Conservation (phyloP, 768 basidiomycete genomes). For the Cyclocybe cylindracea region DNA sequence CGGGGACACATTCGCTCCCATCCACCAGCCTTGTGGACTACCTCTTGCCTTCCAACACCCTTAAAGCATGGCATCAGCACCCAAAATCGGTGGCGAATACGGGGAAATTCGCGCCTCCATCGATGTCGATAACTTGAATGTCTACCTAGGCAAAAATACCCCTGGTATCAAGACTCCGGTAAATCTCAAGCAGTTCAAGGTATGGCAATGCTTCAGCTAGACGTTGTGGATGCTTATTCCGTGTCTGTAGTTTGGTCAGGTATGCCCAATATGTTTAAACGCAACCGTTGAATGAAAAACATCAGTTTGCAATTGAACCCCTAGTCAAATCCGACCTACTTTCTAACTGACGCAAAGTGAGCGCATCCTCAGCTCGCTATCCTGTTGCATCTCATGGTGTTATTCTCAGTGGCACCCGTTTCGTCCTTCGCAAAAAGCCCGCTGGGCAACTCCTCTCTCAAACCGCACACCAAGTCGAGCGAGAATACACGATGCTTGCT, state of each 20-base stretch:
- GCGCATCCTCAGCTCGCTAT: constrained; percentile 12
- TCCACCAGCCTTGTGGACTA: not conserved
- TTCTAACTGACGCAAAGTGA: constrained; percentile 77
- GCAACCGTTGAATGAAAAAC: not conserved
- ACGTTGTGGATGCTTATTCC: not conserved
- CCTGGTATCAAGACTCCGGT: constrained; percentile 63
- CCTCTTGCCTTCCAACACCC: constrained; percentile 2
- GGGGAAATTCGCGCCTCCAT: constrained; percentile 74
- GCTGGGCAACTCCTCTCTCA: constrained; percentile 82
- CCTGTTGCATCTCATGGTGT: not conserved
- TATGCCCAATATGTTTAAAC: constrained; percentile 30
- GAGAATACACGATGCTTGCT: constrained; percentile 82
- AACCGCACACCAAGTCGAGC: constrained; percentile 94
- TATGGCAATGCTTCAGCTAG: constrained; percentile 30
- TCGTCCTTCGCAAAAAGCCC: constrained; percentile 93
- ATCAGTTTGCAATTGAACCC: constrained; percentile 1
- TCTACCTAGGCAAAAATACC: constrained; percentile 62
- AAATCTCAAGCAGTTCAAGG: constrained; percentile 90
- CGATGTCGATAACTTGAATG: constrained; percentile 61
- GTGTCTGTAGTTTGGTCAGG: constrained; percentile 78
- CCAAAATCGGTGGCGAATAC: constrained; percentile 72
- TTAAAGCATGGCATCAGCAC: constrained; percentile 21
- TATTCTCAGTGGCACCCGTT: constrained; percentile 50
- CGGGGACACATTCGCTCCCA: not conserved
- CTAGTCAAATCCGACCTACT: constrained; percentile 96